Conservation (phyloP, 495 filamentous ascomycete species). For the Talaromyces proteolyticus region DNA sequence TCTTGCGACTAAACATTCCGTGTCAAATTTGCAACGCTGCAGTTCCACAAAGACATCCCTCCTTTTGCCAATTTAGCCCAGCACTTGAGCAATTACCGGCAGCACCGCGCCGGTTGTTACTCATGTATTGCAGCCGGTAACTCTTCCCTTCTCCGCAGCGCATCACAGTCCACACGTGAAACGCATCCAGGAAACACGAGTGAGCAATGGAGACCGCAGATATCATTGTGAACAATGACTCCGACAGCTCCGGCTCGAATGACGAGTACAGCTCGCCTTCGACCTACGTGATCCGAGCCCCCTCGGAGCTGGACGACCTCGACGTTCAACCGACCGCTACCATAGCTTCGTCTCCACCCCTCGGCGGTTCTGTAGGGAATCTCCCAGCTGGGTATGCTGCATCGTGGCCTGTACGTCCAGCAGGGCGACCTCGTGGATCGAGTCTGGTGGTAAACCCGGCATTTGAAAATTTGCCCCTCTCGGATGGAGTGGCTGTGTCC, state of each 20-base stretch:
- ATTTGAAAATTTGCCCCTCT: constrained; percentile 21
- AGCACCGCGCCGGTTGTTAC: no score
- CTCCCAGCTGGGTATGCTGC: constrained; percentile 23
- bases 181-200: no score
- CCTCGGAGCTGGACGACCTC: constrained; percentile 30
- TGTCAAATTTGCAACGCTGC: no score
- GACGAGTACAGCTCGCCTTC: constrained; percentile 44
- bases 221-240: constrained; percentile 47
- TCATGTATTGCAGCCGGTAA: no score
- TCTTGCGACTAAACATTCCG: no score
- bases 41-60: no score
- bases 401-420: constrained; percentile 33
- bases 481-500: constrained; percentile 22
- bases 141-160: no score
- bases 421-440: constrained; percentile 30
- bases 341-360: constrained; percentile 34
- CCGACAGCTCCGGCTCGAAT: constrained; percentile 58
- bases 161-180: neutral
- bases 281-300: constrained; percentile 35
- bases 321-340: constrained; percentile 34
- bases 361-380: constrained; percentile 27
- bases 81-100: no score
- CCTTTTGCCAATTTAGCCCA: no score
- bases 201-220: constrained; percentile 52
- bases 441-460: constrained; percentile 28